phyloP scores from a whole-genome alignment of 495 filamentous ascomycete species.

The Daldinia grandis region DNA sequence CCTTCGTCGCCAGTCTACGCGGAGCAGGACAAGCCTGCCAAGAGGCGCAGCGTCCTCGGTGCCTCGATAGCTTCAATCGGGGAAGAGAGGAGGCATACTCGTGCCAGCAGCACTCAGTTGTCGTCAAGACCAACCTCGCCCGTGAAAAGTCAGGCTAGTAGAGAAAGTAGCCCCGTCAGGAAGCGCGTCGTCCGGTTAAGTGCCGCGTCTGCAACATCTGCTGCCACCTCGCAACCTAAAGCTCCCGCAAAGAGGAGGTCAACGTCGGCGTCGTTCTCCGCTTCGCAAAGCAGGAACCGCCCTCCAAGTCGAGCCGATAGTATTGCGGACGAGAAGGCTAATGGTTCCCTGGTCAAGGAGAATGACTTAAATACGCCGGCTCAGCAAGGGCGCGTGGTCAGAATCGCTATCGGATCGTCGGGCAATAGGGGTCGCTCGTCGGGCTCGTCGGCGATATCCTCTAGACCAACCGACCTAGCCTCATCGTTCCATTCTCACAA shows the following conservation, averaged over 20 bases:
- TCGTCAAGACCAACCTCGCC: constrained; percentile 51
- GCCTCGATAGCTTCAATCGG: constrained; percentile 44
- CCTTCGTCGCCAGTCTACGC: constrained; percentile 59
- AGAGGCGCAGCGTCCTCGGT: constrained; percentile 46
- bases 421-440: constrained; percentile 49
- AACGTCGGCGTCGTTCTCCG: constrained; percentile 35
- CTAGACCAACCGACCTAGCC: constrained; percentile 46
- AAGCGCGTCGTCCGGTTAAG: constrained; percentile 69
- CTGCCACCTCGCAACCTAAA: constrained; percentile 41
- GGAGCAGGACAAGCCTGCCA: constrained; percentile 45
- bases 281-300: constrained; percentile 46
- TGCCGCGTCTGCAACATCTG: constrained; percentile 46
- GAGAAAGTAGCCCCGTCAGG: constrained; percentile 53
- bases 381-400: constrained; percentile 68
- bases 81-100: constrained; percentile 50
- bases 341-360: constrained; percentile 42
- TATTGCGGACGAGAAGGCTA: constrained; percentile 43
- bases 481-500: constrained; percentile 37
- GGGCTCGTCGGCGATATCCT: constrained; percentile 53
- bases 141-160: constrained; percentile 42
- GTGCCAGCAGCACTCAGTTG: constrained; percentile 50
- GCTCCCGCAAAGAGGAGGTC: constrained; percentile 46
- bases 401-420: constrained; percentile 61
- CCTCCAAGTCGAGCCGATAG: constrained; percentile 49
- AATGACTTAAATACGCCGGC: constrained; percentile 73